These are phyloP conservation scores for Orobanche coerulescens DNA, from an alignment of 257 asterid genomes.

Conservation along the genomic window DNA sequence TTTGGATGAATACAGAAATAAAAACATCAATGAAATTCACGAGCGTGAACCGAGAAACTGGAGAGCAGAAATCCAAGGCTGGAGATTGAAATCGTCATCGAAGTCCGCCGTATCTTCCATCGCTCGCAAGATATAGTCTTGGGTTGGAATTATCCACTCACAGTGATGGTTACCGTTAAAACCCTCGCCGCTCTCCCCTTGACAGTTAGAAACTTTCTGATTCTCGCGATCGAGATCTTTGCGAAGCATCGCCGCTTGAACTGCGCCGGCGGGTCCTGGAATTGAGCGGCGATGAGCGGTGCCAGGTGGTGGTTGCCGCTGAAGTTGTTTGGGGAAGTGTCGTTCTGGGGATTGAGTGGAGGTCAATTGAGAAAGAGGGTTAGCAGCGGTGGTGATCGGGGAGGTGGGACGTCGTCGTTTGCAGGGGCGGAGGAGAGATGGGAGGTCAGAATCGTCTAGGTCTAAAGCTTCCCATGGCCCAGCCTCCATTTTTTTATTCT, in stretches of 20 bases:
- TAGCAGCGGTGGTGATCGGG: conserved; percentile 20
- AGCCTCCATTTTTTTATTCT: conserved; percentile 27
- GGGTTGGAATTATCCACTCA: conserved; percentile 40
- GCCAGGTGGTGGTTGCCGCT: conserved; percentile 21
- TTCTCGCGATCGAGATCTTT: conserved; percentile 35
- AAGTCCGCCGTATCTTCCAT: conserved; percentile 56
- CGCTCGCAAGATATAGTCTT: conserved; percentile 68
- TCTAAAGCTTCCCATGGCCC: conserved; percentile 80
- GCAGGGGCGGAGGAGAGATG: conserved; percentile 85
- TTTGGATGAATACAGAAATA: not conserved
- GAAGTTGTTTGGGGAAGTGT: conserved; percentile 10
- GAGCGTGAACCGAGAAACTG: conserved; percentile 39
- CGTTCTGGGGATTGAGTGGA: conserved; percentile 19
- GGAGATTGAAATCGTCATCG: conserved; percentile 57
- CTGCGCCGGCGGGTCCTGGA: conserved; percentile 86
- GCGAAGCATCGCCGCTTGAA: conserved; percentile 63
- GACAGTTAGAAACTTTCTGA: conserved; percentile 18
- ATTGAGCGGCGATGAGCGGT: conserved; percentile 29
- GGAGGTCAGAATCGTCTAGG: conserved; percentile 87
- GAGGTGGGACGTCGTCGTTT: conserved; percentile 40
- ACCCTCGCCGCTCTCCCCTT: conserved; percentile 17
- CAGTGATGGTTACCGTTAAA: not conserved
- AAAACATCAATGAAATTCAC: not conserved
- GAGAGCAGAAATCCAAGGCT: conserved; percentile 71
- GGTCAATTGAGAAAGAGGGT: conserved; percentile 22